Base-by-base conservation (phyloP, 495 filamentous ascomycete species). In the Evansstolkia leycettana region DNA sequence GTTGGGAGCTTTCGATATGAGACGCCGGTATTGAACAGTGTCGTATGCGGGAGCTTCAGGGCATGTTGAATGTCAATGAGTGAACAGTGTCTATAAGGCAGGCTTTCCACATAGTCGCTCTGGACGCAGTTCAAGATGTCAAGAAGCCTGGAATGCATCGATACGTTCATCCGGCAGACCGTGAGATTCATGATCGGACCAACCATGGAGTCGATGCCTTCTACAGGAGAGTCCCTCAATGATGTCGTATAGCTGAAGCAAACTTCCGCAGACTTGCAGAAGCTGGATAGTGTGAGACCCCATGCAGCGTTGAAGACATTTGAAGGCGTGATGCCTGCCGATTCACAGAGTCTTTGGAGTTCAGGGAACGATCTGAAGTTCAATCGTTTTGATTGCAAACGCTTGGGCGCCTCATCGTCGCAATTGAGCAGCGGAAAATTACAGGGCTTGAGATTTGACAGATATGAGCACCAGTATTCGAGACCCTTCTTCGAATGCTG, bases 161-260 rank as follows among this genome's bases (percentile, higher is more conserved):
- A 40, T 11, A 67, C 30, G 30, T 54, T 64, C 39, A 73, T 54
- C 7, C 69, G 60, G 37, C 70, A 72, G 11, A 69, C 53, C 33
- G 73, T 53, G 34, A 73, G 64, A 28, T 72, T 73, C 14, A 76
- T 71, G 1, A 72, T 60, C 2, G 67, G 64, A 10, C 72, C 72
- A 29, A 72, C 57, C 25, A 67, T 57, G 8, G 60, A 54, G 17
- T 72, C 62, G 10, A 70, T 51, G 1, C 50, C 55, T 19, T 62
- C 51, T 1, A 67, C 53, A 5, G 67, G 42, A 4, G 59, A 46
- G 45, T 76, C 70, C 19, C 72, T 53, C 10, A 70, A 57, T 1
- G 69, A 73, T 12, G 62, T 53, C 32, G 70, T 55, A 37, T 73
- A 73, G 23, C 65, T 66, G 41, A 73, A 76, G 34, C 62, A 72